Conservation (phyloP, 768 basidiomycete genomes). For the Podaxis sp. region DNA sequence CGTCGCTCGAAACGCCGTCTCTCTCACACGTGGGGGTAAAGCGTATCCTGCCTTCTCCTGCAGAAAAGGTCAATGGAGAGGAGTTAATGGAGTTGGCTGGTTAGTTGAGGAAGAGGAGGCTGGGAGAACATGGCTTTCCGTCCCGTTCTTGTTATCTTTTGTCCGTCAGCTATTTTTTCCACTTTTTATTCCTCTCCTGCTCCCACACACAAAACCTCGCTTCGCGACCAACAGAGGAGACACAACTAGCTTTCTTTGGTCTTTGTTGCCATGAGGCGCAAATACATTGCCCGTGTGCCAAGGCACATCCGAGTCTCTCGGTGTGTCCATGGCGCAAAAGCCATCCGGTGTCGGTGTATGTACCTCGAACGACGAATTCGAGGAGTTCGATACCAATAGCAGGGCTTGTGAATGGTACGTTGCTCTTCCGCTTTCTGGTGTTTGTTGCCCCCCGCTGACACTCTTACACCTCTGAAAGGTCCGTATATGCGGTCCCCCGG, state of each 20-base stretch:
- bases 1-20: neutral
- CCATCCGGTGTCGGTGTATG: neutral
- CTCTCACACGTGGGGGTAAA: neutral
- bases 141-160: neutral
- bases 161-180: too few species aligned
- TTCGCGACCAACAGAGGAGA: neutral
- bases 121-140: neutral
- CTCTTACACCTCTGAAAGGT: neutral
- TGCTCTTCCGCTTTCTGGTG: neutral
- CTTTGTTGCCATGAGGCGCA: too few species aligned
- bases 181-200: neutral
- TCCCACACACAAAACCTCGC: neutral
- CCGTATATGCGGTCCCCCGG: neutral
- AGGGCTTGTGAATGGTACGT: neutral
- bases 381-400: neutral
- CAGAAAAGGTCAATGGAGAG: neutral
- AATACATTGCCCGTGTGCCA: too few species aligned
- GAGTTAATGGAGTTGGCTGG: neutral
- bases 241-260: too few species aligned
- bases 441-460: neutral
- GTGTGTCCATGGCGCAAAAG: neutral
- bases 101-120: neutral
- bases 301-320: neutral
- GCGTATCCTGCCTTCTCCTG: neutral
- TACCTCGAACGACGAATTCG: too few species aligned